Evolutionary conservation across 179 eudicot species (phyloP), one percentile per base, ranked within the genome.

Genomic region (Amaranthus tricolor): DNA sequence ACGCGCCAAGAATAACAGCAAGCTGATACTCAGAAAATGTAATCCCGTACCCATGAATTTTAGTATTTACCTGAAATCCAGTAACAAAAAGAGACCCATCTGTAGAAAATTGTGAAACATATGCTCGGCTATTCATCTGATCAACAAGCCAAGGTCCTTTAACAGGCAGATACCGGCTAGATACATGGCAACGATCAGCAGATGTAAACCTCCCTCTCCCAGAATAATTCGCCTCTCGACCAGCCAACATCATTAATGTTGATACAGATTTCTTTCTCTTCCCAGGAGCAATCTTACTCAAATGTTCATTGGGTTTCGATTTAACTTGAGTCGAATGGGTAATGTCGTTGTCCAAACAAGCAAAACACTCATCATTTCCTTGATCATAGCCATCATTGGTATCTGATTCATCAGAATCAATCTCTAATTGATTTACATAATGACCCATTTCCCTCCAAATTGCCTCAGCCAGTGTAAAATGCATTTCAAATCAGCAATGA

Each of bases 61-160:
- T 11, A 69, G 0, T 10, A 49, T 66, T 57, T 80, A 92, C 97
- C 97, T 92, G 97, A 87, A 73, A 90, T 62, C 89, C 97, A 61
- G 94, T 86, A 62, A 92, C 84, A 73, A 90, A 86, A 70, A 87
- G 90, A 15, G 97, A 87, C 24, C 97, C 97, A 68, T 92, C 94
- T 0, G 79, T 81, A 2, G 97, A 92, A 86, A 90, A 92, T 74
- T 90, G 97, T 0, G 96, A 90, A 20, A 92, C 93, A 86, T 92
- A 92, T 44, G 92, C 91, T 76, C 90, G 76, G 66, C 92, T 92
- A 21, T 72, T 75, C 93, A 85, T 86, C 77, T 62, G 82, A 78
- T 90, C 96, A 16, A 90, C 74, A 61, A 51, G 75, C 55, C 81
- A 77, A 24, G 97, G 93, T 8, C 91, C 85, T 73, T 76, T 68